Percentiles rank a stretch among this genome's conserved stretches.
Evolutionary conservation across 495 filamentous ascomycete genomes (phyloP).

Genomic region (Penicillium silybi): DNA sequence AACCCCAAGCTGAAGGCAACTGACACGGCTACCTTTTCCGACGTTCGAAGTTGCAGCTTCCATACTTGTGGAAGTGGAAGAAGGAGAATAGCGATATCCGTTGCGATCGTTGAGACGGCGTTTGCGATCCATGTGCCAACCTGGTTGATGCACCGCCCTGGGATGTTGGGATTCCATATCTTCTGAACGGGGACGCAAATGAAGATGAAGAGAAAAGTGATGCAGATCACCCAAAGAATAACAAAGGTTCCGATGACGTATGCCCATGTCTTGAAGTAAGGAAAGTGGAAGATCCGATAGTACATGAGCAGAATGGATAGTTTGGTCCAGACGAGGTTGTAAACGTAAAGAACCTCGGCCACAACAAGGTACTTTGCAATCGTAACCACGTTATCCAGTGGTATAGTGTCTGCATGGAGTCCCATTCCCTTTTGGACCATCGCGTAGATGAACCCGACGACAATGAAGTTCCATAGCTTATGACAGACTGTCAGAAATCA

Average conservation of each 20-base stretch:
- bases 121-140: conserved; percentile 40
- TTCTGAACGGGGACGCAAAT: conserved; percentile 42
- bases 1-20: conserved; percentile 26
- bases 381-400: conserved; percentile 18
- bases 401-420: conserved; percentile 24
- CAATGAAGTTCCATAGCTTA: conserved; percentile 30
- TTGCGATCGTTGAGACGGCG: conserved; percentile 44
- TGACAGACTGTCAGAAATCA: background rate
- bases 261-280: conserved; percentile 31
- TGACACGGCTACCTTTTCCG: conserved; percentile 19
- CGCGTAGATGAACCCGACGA: conserved; percentile 30
- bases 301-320: conserved; percentile 41
- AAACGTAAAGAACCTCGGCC: conserved; percentile 38
- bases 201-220: conserved; percentile 41
- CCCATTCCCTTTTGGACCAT: conserved; percentile 32
- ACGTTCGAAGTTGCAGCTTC: conserved; percentile 30
- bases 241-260: conserved; percentile 37
- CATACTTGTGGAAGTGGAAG: conserved; percentile 43
- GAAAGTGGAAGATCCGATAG: conserved; percentile 39
- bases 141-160: conserved; percentile 40
- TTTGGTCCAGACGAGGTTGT: conserved; percentile 40
- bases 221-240: conserved; percentile 37
- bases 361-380: conserved; percentile 35
- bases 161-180: conserved; percentile 32
- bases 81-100: conserved; percentile 41